phyloP scores from a whole-genome alignment of 192 early-diverging fungal species.

The Dissophora ornata region DNA sequence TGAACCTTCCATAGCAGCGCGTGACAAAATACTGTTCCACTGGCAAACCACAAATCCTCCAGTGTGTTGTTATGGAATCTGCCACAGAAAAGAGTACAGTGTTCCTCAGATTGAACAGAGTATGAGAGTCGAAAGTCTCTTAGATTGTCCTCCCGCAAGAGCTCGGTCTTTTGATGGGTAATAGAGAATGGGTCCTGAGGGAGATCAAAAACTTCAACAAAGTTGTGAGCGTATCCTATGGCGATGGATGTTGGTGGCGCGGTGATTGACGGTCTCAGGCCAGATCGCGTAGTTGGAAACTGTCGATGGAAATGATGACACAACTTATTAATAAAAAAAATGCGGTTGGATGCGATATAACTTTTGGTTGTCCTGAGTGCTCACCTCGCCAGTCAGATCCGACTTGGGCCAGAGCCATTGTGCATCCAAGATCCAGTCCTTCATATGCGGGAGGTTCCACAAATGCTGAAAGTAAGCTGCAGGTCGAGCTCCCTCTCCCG shows the following conservation, averaged over 20 bases:
- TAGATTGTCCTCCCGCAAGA: slow-evolving; percentile 10
- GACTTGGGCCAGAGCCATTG: slow-evolving; percentile 70
- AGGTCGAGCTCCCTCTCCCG: not conserved
- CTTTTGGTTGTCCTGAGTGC: not conserved
- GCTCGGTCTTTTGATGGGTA: not conserved
- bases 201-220: slow-evolving; percentile 68
- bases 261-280: not conserved
- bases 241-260: slow-evolving; percentile 59
- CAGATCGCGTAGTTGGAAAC: slow-evolving; percentile 28
- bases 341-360: no score
- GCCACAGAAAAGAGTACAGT: slow-evolving; percentile 81
- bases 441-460: slow-evolving; percentile 56
- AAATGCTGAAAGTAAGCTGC: slow-evolving; percentile 27
- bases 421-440: slow-evolving; percentile 84
- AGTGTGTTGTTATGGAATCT: slow-evolving; percentile 70
- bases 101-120: slow-evolving; percentile 69
- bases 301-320: not conserved
- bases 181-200: slow-evolving; percentile 23
- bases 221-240: slow-evolving; percentile 81
- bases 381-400: slow-evolving; percentile 27
- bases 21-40: slow-evolving; percentile 89
- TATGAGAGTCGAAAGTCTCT: slow-evolving; percentile 33
- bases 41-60: slow-evolving; percentile 66
- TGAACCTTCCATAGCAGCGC: slow-evolving; percentile 76
- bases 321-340: not conserved